Evolutionary conservation across 805 yeast species (phyloP), one percentile per base, ranked within the genome.

Genomic region (Nakazawaea molendinolei): DNA sequence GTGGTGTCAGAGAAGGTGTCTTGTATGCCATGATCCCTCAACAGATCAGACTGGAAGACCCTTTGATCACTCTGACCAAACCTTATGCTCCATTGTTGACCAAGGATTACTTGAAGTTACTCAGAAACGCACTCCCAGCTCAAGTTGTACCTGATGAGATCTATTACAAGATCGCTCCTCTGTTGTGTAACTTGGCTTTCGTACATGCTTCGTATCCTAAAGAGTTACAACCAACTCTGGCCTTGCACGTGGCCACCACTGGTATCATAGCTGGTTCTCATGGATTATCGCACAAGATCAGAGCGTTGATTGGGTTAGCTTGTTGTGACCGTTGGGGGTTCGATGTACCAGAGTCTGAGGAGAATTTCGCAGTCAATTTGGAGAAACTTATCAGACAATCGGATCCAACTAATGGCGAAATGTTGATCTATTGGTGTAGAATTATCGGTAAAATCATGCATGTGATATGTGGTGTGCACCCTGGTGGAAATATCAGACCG

Each of bases 301-400:
- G 89, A 38, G 86, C 86, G 0, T 56, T 83, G 32, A 68, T 81
- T 9, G 90, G 90, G 0, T 69, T 82, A 21, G 84, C 86, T 2
- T 60, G 82, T 18, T 77, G 86, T 58, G 85, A 80, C 47, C 63
- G 92, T 45, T 83, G 90, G 90, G 90, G 90, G 23, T 86, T 83
- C 3, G 86, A 79, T 43, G 60, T 81, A 10, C 82, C 86, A 12
- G 74, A 71, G 27, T 56, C 61, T 31, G 79, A 76, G 43, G 70
- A 65, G 37, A 53, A 44, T 15, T 69, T 63, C 47, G 70, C 70
- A 45, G 53, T 62, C 8, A 58, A 61, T 6, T 51, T 76, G 24
- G 76, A 73, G 45, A 67, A 61, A 31, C 48, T 72, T 24, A 78
- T 74, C 5, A 50, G 69, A 36, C 64, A 71, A 34, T 56, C 64